phyloP scores from a whole-genome alignment of 768 basidiomycete species.

The Suillus clintonianus region DNA sequence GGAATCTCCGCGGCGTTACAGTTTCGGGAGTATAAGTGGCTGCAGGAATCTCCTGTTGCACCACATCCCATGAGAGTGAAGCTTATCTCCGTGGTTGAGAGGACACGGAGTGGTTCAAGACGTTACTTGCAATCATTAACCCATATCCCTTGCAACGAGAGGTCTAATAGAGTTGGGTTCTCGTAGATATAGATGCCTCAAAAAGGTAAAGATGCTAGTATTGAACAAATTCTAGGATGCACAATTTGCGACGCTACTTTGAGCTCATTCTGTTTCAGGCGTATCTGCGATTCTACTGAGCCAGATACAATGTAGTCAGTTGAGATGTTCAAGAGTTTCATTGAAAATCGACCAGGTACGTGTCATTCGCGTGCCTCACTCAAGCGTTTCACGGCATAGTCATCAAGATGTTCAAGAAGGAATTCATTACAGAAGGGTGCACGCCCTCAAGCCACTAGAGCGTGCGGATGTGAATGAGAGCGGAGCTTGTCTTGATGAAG shows the following conservation, averaged over 20 bases:
- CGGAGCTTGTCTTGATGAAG: constrained; percentile 88
- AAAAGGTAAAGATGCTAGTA: constrained; percentile 55
- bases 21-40: too few species aligned
- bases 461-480: constrained; percentile 68
- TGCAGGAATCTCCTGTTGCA: too few species aligned
- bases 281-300: constrained; percentile 77
- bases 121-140: too few species aligned
- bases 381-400: constrained; percentile 47
- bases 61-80: too few species aligned
- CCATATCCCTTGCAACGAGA: too few species aligned
- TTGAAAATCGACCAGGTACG: constrained; percentile 81
- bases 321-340: constrained; percentile 79
- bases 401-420: constrained; percentile 94
- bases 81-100: too few species aligned
- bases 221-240: constrained; percentile 52
- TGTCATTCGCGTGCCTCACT: neutral
- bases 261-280: constrained; percentile 88
- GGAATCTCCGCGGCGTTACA: too few species aligned
- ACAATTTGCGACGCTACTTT: constrained; percentile 83
- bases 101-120: too few species aligned
- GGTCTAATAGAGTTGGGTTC: too few species aligned
- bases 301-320: constrained; percentile 79
- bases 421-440: constrained; percentile 78
- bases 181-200: too few species aligned
- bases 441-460: constrained; percentile 81